Evolutionary conservation across 1,284 basidiomycete genomes (phyloP).

Genomic region (Vanrija pseudolonga): DNA sequence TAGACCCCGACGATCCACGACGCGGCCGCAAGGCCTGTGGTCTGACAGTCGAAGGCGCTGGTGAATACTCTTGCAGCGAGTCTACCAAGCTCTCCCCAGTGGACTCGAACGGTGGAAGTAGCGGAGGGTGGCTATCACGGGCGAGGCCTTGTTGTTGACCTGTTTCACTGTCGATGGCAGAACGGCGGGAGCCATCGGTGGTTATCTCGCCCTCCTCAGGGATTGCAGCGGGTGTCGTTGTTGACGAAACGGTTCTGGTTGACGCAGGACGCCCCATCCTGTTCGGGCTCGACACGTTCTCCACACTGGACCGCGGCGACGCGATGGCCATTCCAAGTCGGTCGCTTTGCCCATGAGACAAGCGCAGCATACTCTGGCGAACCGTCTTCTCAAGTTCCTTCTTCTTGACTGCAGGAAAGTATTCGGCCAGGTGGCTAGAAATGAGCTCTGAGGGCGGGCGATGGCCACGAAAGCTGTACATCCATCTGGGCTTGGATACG

Average conservation of each 20-base stretch:
- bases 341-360: slow-evolving; percentile 44
- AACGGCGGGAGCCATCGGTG: not conserved
- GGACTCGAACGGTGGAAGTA: slow-evolving; percentile 75
- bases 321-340: slow-evolving; percentile 2
- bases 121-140: slow-evolving; percentile 50
- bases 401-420: slow-evolving; percentile 91
- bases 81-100: slow-evolving; percentile 73
- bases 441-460: slow-evolving; percentile 96
- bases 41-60: slow-evolving; percentile 27
- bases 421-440: slow-evolving; percentile 90
- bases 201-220: slow-evolving; percentile 35
- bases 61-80: slow-evolving; percentile 57
- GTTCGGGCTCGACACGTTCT: slow-evolving; percentile 14
- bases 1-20: slow-evolving; percentile 56
- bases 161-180: slow-evolving; percentile 37
- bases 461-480: slow-evolving; percentile 97
- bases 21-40: slow-evolving; percentile 42
- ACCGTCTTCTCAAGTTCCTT: slow-evolving; percentile 76
- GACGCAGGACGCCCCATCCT: slow-evolving; percentile 25
- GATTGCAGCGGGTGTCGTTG: slow-evolving; percentile 29
- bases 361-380: slow-evolving; percentile 70
- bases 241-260: slow-evolving; percentile 15
- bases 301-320: slow-evolving; percentile 4
- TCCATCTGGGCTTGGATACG: slow-evolving; percentile 49
- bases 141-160: slow-evolving; percentile 4